Evolutionary conservation across 1,284 basidiomycete species (phyloP).

Genomic region (Leccinum fallax): DNA sequence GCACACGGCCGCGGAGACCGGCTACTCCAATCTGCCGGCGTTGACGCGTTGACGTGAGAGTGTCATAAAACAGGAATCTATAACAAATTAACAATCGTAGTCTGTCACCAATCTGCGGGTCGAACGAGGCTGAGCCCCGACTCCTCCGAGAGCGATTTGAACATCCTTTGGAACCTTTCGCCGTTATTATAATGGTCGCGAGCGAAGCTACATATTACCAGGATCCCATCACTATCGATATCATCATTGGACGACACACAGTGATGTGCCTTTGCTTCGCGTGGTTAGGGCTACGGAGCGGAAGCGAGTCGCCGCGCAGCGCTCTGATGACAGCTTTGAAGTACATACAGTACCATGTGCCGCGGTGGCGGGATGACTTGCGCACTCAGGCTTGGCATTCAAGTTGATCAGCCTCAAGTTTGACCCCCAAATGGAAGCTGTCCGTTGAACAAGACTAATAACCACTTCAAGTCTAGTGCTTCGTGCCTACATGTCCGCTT

Average conservation of each 20-base stretch:
- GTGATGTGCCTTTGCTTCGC: neutral
- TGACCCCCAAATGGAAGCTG: neutral
- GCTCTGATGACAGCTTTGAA: neutral
- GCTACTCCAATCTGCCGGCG: too few relatives aligned
- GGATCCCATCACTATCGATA: neutral
- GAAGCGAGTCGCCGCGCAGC: neutral
- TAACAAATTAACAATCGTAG: neutral
- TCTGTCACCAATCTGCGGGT: neutral
- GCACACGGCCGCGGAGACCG: neutral
- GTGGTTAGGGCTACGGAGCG: neutral
- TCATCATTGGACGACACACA: neutral
- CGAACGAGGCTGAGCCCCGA: neutral
- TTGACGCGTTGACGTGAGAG: neutral
- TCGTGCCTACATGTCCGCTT: neutral
- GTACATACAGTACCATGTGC: neutral
- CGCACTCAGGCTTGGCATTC: neutral
- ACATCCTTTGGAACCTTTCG: neutral
- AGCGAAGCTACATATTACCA: neutral
- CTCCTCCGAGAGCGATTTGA: neutral
- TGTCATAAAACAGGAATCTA: neutral
- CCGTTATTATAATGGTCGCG: neutral
- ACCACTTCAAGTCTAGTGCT: neutral
- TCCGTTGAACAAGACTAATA: neutral
- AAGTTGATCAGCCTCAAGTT: neutral
- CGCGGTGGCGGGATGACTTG: neutral